Evolutionary conservation across 2,329 filamentous ascomycete genomes (phyloP).

Genomic region (Exophiala alcalophila): DNA sequence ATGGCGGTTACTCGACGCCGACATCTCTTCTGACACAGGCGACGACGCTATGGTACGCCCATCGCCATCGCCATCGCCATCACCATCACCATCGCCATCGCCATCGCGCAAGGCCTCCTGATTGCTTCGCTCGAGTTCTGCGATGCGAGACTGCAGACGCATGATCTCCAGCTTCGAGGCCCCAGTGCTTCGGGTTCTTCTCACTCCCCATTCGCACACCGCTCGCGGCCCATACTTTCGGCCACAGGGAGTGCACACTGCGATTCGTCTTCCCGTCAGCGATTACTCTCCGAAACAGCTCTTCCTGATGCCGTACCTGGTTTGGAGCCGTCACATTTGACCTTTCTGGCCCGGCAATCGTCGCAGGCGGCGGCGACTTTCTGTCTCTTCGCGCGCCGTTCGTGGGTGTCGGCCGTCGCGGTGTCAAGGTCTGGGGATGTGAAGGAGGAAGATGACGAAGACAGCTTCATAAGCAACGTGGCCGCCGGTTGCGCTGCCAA

Average conservation of each 20-base stretch:
- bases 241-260: slow-evolving; percentile 11
- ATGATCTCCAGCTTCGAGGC: slow-evolving; percentile 16
- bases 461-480: no score
- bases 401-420: neutral
- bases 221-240: slow-evolving; percentile 4
- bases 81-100: neutral
- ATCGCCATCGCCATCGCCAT: neutral
- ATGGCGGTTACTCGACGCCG: neutral
- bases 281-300: no score
- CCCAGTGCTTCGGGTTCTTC: slow-evolving; percentile 10
- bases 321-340: slow-evolving; percentile 39
- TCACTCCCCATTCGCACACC: slow-evolving; percentile 15
- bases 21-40: neutral
- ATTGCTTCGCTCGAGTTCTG: slow-evolving; percentile 13
- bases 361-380: slow-evolving; percentile 35
- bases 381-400: slow-evolving; percentile 9
- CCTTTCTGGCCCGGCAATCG: slow-evolving; percentile 42
- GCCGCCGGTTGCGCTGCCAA: no score
- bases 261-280: no score
- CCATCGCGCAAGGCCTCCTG: neutral
- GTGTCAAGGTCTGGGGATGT: neutral
- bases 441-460: neutral
- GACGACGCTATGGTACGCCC: neutral
- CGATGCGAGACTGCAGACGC: slow-evolving; percentile 9
- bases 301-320: no score